Evolutionary conservation across 805 yeast genomes (phyloP), one percentile per base, ranked within the genome.

Genomic region (Torulaspora maleeae): DNA sequence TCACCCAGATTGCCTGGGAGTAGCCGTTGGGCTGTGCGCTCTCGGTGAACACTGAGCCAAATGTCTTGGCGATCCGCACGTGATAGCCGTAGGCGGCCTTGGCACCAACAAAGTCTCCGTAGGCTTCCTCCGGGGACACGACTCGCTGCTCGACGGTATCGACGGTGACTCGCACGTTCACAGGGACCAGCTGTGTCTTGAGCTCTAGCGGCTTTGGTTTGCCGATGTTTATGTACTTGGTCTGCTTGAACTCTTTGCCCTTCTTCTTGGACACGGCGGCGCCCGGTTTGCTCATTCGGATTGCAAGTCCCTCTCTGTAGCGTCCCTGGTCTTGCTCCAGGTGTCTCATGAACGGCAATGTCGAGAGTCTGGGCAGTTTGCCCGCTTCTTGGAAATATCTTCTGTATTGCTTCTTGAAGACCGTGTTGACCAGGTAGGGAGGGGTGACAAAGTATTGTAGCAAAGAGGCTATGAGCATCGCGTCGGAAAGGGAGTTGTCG

Each of bases 401-500:
- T 20, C 63, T 47, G 49, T 69, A 58, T 53, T 71, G 67, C 19
- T 72, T 67, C 49, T 75, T 72, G 68, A 88, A 86, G 4, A 83
- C 73, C 2, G 81, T 66, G 49, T 82, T 81, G 15, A 81, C 76
- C 35, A 89, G 70, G 59, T 89, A 86, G 39, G 87, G 84, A 1
- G 96, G 96, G 0, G 96, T 88, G 12, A 88, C 79, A 58, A 86
- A 86, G 60, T 70, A 88, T 60, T 87, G 95, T 45, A 89, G 67
- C 32, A 89, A 69, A 1, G 82, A 71, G 1, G 91, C 89, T 44
- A 87, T 73, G 6, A 81, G 58, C 59, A 81, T 64, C 0, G 82
- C 67, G 70, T 47, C 70, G 40, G 63, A 56, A 41, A 55, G 53
- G 49, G 49, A 53, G 27, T 44, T 54, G 27, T 48, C 49, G 12